Percentiles rank a stretch among this genome's conserved stretches.
These are phyloP conservation scores for Oleoguttula mirabilis DNA, from an alignment of 495 filamentous ascomycete genomes.

Conservation along the genomic window DNA sequence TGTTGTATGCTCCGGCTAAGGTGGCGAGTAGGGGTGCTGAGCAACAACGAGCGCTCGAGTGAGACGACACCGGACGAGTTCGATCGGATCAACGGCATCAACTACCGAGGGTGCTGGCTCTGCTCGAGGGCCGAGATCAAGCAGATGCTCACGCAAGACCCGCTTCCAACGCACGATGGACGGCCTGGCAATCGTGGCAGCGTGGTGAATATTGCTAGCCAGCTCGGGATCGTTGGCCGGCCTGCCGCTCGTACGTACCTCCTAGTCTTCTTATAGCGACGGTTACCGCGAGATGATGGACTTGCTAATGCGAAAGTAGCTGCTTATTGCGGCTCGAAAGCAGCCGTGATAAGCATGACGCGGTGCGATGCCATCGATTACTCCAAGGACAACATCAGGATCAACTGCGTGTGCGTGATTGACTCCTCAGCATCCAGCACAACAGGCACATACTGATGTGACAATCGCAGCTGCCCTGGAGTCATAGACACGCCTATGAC, in stretches of 20 bases:
- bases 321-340: slow-evolving; percentile 28
- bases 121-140: slow-evolving; percentile 36
- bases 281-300: background rate
- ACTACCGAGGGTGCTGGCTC: slow-evolving; percentile 43
- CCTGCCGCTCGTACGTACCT: slow-evolving; percentile 33
- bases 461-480: background rate
- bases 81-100: slow-evolving; percentile 40
- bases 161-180: slow-evolving; percentile 29
- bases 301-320: slow-evolving; percentile 9
- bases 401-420: slow-evolving; percentile 44
- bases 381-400: slow-evolving; percentile 36
- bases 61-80: slow-evolving; percentile 32
- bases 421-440: no score
- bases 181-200: slow-evolving; percentile 22
- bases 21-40: slow-evolving; percentile 24
- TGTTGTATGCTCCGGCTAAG: background rate
- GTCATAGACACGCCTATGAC: slow-evolving; percentile 39
- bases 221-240: slow-evolving; percentile 41
- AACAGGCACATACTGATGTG: background rate
- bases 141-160: slow-evolving; percentile 39
- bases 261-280: slow-evolving; percentile 24
- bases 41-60: slow-evolving; percentile 29
- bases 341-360: slow-evolving; percentile 29
- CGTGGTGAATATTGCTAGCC: slow-evolving; percentile 44
- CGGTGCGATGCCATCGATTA: slow-evolving; percentile 41